A percentile compares a stretch with the other conserved stretches of the same genome.
Evolutionary conservation across 345 rosid species (phyloP).

Genomic region (Brassica incana): DNA sequence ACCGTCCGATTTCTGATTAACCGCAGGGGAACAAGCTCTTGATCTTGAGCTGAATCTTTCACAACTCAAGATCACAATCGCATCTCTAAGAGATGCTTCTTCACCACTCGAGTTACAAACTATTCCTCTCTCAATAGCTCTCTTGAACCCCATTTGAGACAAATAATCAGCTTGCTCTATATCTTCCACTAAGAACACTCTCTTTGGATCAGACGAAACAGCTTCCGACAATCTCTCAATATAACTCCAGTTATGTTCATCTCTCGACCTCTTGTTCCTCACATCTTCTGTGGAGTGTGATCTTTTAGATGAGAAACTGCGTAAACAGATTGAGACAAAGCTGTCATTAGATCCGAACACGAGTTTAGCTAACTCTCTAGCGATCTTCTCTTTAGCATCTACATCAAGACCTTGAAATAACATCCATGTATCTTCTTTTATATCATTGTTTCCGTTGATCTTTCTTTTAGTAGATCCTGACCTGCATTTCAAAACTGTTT

Average conservation of each 20-base stretch:
- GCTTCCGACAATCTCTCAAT: slow-evolving; percentile 73
- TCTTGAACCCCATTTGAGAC: slow-evolving; percentile 66
- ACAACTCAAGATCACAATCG: slow-evolving; percentile 74
- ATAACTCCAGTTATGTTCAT: slow-evolving; percentile 53
- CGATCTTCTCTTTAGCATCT: slow-evolving; percentile 67
- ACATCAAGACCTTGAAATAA: slow-evolving; percentile 70
- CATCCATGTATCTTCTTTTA: slow-evolving; percentile 77
- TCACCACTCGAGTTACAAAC: slow-evolving; percentile 45
- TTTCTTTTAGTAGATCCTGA: slow-evolving; percentile 59
- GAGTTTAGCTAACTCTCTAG: slow-evolving; percentile 68
- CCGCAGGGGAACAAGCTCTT: slow-evolving; percentile 60
- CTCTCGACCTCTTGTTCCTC: slow-evolving; percentile 66
- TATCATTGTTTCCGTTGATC: slow-evolving; percentile 25
- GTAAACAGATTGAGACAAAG: slow-evolving; percentile 52
- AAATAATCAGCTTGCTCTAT: slow-evolving; percentile 69
- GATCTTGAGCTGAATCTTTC: slow-evolving; percentile 73
- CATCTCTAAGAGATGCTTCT: slow-evolving; percentile 58
- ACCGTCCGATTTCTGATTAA: slow-evolving; percentile 44
- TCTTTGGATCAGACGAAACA: slow-evolving; percentile 53
- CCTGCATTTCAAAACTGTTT: slow-evolving; percentile 65
- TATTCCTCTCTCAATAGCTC: slow-evolving; percentile 69
- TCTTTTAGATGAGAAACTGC: slow-evolving; percentile 56
- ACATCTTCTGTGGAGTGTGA: slow-evolving; percentile 31
- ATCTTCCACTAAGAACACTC: slow-evolving; percentile 79
- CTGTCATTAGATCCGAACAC: slow-evolving; percentile 55